Evolutionary conservation across 768 basidiomycete genomes (phyloP).

Genomic region (Lactarius evosmus): DNA sequence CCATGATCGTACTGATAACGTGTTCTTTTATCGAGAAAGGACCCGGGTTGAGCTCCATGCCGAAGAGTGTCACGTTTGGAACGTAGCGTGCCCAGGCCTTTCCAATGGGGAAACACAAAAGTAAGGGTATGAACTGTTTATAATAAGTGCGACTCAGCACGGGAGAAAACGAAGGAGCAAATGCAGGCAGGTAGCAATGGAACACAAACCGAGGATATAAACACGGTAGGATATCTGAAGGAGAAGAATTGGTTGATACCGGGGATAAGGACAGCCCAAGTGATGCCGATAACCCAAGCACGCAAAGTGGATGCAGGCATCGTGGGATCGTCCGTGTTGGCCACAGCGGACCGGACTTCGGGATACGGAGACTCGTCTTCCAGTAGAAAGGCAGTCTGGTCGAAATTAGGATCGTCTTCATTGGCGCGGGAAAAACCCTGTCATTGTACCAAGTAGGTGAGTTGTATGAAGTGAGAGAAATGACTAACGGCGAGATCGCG

Average conservation of each 20-base stretch:
- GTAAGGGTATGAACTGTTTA: constrained; percentile 53
- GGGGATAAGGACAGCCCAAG: constrained; percentile 56
- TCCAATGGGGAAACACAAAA: constrained; percentile 65
- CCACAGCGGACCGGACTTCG: constrained; percentile 50
- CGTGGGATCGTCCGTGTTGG: constrained; percentile 45
- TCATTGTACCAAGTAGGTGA: background rate
- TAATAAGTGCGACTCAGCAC: background rate
- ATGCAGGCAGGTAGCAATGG: too few species aligned
- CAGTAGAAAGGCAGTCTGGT: background rate
- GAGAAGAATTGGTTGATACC: constrained; percentile 78
- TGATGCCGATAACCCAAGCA: constrained; percentile 38
- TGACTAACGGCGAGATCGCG: background rate
- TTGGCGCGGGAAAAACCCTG: too few species aligned
- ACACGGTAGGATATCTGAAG: constrained; percentile 56
- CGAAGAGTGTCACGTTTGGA: constrained; percentile 52
- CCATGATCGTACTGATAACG: constrained; percentile 48
- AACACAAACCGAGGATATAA: constrained; percentile 15
- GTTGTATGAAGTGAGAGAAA: background rate
- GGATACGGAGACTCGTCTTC: constrained; percentile 52
- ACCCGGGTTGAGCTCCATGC: constrained; percentile 57
- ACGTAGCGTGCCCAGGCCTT: constrained; percentile 52
- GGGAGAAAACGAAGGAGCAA: too few species aligned
- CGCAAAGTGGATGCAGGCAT: constrained; percentile 40
- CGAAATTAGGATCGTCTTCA: constrained; percentile 28
- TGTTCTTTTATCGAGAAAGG: constrained; percentile 75